phyloP scores from a whole-genome alignment of 1,284 basidiomycete species.

The Ganoderma meredithae region DNA sequence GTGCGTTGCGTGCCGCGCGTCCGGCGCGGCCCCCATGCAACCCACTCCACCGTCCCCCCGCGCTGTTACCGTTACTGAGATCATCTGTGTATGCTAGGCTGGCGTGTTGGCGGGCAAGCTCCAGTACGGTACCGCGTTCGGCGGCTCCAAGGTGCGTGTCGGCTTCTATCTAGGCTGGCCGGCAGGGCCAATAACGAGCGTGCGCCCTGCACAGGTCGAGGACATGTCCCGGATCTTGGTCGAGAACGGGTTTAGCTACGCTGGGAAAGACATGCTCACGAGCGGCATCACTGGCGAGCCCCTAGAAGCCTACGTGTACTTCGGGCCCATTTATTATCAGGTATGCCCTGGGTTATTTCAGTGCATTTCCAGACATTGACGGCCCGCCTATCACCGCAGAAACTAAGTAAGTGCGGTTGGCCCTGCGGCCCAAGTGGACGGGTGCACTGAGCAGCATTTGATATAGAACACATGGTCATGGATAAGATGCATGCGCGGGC shows the following conservation, averaged over 20 bases:
- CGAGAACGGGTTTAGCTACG: constrained; percentile 96
- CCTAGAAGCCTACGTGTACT: constrained; percentile 97
- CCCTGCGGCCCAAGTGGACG: constrained; percentile 14
- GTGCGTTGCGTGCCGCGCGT: constrained; percentile 47
- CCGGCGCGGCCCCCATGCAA: constrained; percentile 11
- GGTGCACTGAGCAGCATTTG: constrained; percentile 35
- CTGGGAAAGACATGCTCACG: constrained; percentile 98
- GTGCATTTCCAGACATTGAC: constrained; percentile 14
- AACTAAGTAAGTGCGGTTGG: constrained; percentile 70
- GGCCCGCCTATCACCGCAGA: constrained; percentile 51
- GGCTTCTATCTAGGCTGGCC: constrained; percentile 7
- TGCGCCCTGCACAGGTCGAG: constrained; percentile 70
- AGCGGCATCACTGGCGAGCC: constrained; percentile 98
- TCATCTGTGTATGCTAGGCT: constrained; percentile 54
- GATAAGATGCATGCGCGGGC: constrained; percentile 99
- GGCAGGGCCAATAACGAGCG: background rate
- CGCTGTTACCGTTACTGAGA: constrained; percentile 18
- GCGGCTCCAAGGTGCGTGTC: constrained; percentile 85
- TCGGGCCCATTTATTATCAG: constrained; percentile 99
- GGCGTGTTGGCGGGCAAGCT: constrained; percentile 89
- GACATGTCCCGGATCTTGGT: constrained; percentile 98
- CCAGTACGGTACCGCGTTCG: constrained; percentile 96
- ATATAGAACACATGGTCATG: constrained; percentile 94
- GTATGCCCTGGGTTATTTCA: constrained; percentile 47
- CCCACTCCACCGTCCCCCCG: constrained; percentile 14